Evolutionary conservation across 179 eudicot genomes (phyloP).

Genomic region (Monotropa hypopitys): DNA sequence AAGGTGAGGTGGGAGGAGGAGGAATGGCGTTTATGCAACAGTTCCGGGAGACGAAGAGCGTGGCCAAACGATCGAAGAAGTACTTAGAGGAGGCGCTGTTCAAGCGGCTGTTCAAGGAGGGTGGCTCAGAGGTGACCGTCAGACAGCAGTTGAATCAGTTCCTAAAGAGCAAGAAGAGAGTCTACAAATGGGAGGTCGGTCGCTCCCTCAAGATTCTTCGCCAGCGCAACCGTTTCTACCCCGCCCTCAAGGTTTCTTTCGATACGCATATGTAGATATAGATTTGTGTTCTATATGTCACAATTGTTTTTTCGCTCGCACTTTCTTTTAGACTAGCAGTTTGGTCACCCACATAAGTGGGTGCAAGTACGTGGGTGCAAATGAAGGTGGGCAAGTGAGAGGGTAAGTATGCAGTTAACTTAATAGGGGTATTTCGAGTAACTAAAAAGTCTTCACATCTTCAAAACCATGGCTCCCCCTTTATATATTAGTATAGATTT

Average conservation of each 20-base stretch:
- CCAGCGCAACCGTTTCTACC: constrained; percentile 51
- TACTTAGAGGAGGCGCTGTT: constrained; percentile 70
- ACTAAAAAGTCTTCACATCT: too few species aligned
- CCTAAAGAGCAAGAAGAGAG: constrained; percentile 43
- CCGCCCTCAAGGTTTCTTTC: constrained; percentile 70
- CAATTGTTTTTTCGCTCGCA: not conserved
- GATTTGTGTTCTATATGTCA: not conserved
- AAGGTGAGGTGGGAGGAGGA: not conserved
- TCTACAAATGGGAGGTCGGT: constrained; percentile 91
- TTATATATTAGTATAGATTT: too few species aligned
- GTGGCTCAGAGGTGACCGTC: constrained; percentile 52
- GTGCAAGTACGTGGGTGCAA: too few species aligned
- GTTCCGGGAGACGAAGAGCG: constrained; percentile 27
- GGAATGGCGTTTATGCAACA: constrained; percentile 32
- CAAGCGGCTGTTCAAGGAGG: constrained; percentile 52
- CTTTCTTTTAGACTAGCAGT: too few species aligned
- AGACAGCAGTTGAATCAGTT: constrained; percentile 55
- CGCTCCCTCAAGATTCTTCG: constrained; percentile 68
- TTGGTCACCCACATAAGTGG: too few species aligned
- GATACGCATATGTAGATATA: too few species aligned
- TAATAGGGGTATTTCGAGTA: too few species aligned
- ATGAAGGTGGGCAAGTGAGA: too few species aligned
- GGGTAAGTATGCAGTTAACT: too few species aligned
- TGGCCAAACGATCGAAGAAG: constrained; percentile 59
- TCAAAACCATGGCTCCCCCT: too few species aligned